These are phyloP conservation scores for Pichia sporocuriosa DNA, from an alignment of 805 yeast species.

Conservation along the genomic window DNA sequence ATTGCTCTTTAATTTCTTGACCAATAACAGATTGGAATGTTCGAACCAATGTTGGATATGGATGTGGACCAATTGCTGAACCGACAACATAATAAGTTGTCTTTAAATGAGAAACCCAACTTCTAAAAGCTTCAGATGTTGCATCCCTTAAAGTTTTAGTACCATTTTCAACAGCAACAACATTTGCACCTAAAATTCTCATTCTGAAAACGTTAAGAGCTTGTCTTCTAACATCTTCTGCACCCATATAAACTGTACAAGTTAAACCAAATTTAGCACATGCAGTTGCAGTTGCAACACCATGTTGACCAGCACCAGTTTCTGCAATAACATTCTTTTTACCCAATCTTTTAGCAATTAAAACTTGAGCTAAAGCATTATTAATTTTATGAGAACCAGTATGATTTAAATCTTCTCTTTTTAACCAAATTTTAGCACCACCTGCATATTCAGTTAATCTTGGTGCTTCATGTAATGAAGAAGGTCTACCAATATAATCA, in stretches of 20 bases:
- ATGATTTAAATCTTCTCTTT: constrained; percentile 92
- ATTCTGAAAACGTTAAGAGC: constrained; percentile 96
- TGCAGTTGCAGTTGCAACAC: constrained; percentile 90
- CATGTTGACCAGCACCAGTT: constrained; percentile 93
- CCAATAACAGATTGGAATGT: constrained; percentile 98
- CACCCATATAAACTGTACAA: constrained; percentile 97
- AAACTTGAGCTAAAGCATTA: constrained; percentile 76
- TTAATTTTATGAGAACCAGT: constrained; percentile 86
- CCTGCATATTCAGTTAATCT: constrained; percentile 85
- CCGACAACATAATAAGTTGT: constrained; percentile 95
- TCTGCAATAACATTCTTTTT: constrained; percentile 76
- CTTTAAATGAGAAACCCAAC: constrained; percentile 84
- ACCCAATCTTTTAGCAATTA: constrained; percentile 73
- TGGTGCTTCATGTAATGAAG: constrained; percentile 84
- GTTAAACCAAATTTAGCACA: constrained; percentile 88
- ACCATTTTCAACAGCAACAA: constrained; percentile 89
- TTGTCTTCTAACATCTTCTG: constrained; percentile 98
- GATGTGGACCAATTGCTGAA: constrained; percentile 98
- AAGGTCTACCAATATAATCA: constrained; percentile 94
- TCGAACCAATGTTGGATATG: constrained; percentile 95
- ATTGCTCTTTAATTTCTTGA: constrained; percentile 87
- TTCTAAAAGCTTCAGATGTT: constrained; percentile 92
- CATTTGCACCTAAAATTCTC: constrained; percentile 94
- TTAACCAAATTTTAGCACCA: constrained; percentile 95
- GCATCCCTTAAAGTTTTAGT: constrained; percentile 96